Evolutionary conservation across 1,284 basidiomycete genomes (phyloP), one percentile per base, ranked within the genome.

Genomic region (Ustilago hordei): DNA sequence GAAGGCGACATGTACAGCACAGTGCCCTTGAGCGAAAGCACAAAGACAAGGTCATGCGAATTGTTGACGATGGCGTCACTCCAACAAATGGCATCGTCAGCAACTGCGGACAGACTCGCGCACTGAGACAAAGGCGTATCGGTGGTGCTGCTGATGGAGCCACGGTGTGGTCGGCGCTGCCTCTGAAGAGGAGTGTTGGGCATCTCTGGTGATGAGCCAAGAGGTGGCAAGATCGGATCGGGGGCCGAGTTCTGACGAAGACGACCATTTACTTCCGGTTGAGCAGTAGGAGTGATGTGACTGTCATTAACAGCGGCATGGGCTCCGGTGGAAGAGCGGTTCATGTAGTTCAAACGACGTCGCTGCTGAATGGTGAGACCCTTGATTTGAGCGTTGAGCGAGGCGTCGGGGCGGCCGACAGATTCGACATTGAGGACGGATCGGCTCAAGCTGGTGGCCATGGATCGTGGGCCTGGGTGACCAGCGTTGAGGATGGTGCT

Each of bases 1-100:
- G 80, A 82, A 0, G 79, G 94, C 0, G 94, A 93, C 65, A 94
- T 93, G 85, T 97, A 98, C 54, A 95, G 90, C 86, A 98, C 94
- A 13, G 90, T 90, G 28, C 95, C 95, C 82, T 97, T 78, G 58
- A 78, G 90, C 4, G 93, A 95, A 35, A 98, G 89, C 34, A 97
- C 95, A 84, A 93, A 92, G 34, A 78, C 70, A n/a, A 78, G 70
- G 48, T 78, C 75, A 56, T 78, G 75, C 31, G 75, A 78, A 60
- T 78, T 73, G 56, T 61, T 36, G 0, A 78, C 59, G 12, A 78
- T 52, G 11, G 64, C 60, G 23, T 78, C 75, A 32, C 34, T 70
- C 75, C 75, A 78, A 11, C 41, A 34, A 23, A 64, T 58, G 23
- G 41, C 39, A 12, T 57, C 54, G 15, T 72, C 63, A 0, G 17